Evolutionary conservation across 257 asterid species (phyloP), one percentile per base, ranked within the genome.

Genomic region (Thymus mandschuricus): DNA sequence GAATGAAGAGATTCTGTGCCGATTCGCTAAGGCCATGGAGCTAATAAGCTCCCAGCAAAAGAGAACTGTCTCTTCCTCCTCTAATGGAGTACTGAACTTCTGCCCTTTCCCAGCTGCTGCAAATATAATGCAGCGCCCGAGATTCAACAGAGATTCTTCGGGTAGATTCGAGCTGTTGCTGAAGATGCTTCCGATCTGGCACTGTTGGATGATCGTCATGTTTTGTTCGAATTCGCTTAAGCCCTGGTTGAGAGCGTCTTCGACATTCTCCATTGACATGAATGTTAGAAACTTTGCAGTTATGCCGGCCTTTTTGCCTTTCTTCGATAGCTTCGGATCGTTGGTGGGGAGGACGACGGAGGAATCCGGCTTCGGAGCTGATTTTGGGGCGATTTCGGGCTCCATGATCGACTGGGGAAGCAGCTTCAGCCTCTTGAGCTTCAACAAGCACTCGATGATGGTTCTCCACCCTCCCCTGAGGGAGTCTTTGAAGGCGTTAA

Each of bases 391-490:
- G 7, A 21, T 65, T 46, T 89, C 98, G 21, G 75, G 71, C 72
- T 91, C 98, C 38, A 91, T 46, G 9, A 86, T 72, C 1, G 92
- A 84, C 11, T 78, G 88, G n/a, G 98, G 99, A 46, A 95, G 95
- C 30, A 95, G 49, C 71, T 89, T 92, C 45, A 94, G 96, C 84
- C 85, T 82, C 75, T 83, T 89, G 77, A 95, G 99, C 84, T 92
- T 95, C 82, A 95, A 78, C 34, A 94, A 76, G 78, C 99, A 94
- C 28, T 94, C 98, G 6, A 94, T 69, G 64, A 94, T 88, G 55
- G 89, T 89, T 74, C 97, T 89, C 99, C 99, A 94, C n/a, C 91
- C 97, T 3, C 95, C 96, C 73, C 86, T 66, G 15, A 95, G 80
- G 10, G 96, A 88, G 45, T 85, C 87, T 71, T 89, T 95, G 82